Base-by-base conservation (phyloP, 129 eudicot genomes). In the Scalesia atractyloides region DNA sequence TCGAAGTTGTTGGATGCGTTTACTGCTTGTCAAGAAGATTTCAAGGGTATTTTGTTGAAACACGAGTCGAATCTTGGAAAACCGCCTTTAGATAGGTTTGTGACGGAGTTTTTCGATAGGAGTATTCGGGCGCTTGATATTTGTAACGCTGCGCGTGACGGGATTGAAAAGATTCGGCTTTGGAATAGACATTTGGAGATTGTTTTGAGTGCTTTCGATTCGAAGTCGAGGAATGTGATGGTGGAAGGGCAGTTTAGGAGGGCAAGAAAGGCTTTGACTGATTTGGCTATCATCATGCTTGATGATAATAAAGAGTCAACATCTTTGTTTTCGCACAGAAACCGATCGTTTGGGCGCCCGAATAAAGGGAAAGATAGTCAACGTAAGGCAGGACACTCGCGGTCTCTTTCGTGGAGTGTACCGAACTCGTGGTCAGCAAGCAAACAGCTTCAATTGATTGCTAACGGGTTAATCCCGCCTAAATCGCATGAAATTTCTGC, bases 391-490 rank as follows among this genome's bases (percentile, higher is more conserved):
- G 96, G 96, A 0, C 97, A 91, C 65, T 78, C 97, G 6, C 68
- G 87, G 61, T 92, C 97, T 7, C 82, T 86, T 24, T 92, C 97
- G 33, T 92, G 97, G 97, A 92, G 97, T 72, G 97, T 92, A 17
- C 85, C 97, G 2, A 85, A 81, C 15, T 64, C 87, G 48, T 92
- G 97, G 97, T 92, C 97, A 13, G 97, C 97, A 17, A 69, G 94
- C n/a, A 92, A 89, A 80, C 97, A 92, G 72, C 93, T 92, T 75
- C 96, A 92, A 11, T 74, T 78, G 10, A 86, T 92, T 17, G 94
- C 94, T 44, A 84, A 61, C 67, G 82, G 76, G 75, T 69, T 92
- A 57, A 70, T 78, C 54, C 86, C 88, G 13, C 97, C 97, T 0
- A 83, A 84, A 43, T 51, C 83, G 3, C 84, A 84, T 59, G 97